Base-by-base conservation (phyloP, 768 basidiomycete genomes). In the Trametes meyenii region DNA sequence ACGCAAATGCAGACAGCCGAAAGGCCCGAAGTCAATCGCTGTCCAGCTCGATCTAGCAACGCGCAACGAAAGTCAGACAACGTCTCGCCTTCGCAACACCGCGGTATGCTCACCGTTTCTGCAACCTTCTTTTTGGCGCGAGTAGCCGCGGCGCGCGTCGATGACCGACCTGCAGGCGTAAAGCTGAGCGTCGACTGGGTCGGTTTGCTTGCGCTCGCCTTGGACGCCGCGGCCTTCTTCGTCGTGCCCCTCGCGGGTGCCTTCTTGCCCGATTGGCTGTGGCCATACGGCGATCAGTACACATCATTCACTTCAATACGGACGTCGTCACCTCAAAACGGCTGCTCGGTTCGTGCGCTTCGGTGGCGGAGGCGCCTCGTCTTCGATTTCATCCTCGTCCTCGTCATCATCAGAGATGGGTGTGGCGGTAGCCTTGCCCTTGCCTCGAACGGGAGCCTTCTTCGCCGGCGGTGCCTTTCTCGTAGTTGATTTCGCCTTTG, bases 91-190 rank as follows among this genome's bases (percentile, higher is more conserved):
- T 5, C 42, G 10, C 29, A 21, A 24, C 21, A 49, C 2, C n/a
- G 26, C 2, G 45, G n/a, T 33, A 14, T 6, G 45, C 36, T 61
- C 51, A 83, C 81, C 55, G 72, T 70, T 39, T 68, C 75, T 3
- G 84, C 81, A 74, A 89, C 83, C 73, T 76, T 90, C 44, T 82
- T 81, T 67, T 79, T 83, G 11, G 91, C 88, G 67, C 78, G 85
- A 17, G 85, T 79, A 7, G 91, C 90, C 14, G 91, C 90, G 0
- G 88, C 81, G 54, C 90, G 74, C 1, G 85, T 84, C 16, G 85
- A 81, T 36, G 67, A 72, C 8, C 86, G 76, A 7, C 69, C 82
- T 33, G 80, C 78, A 11, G 89, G 85, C 0, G 85, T 82, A 63
- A 92, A 92, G 38, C 75, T 82, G 55, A 92, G 72, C 44, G 85